Percentiles rank a stretch among this genome's conserved stretches.
Evolutionary conservation across 495 filamentous ascomycete species (phyloP).

Genomic region (Penicillium mononematosum): DNA sequence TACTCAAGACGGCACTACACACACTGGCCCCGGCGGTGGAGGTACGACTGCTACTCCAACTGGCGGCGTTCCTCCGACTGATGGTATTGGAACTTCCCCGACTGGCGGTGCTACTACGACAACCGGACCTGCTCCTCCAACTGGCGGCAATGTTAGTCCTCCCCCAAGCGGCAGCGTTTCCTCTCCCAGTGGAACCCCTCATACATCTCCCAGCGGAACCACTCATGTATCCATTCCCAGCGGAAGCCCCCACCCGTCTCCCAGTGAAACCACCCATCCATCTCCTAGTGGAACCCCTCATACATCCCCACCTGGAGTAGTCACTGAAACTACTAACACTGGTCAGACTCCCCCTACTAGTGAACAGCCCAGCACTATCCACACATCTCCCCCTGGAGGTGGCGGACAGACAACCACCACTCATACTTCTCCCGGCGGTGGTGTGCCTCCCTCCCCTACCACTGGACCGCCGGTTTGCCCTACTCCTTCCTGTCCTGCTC

Average conservation of each 20-base stretch:
- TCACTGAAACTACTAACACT: neutral
- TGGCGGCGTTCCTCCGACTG: no score
- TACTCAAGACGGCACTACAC: neutral
- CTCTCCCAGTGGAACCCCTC: neutral
- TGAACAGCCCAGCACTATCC: no score
- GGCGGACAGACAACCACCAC: neutral
- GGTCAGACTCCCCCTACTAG: neutral
- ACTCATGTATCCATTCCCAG: neutral
- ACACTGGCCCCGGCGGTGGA: neutral
- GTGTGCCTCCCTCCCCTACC: neutral
- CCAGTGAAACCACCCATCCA: neutral
- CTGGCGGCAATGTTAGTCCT: neutral
- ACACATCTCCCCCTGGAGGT: no score
- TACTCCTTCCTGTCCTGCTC: neutral
- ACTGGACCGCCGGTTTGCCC: neutral
- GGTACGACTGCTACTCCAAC: no score
- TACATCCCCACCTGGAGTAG: neutral
- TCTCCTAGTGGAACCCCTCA: neutral
- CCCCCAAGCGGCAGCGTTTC: neutral
- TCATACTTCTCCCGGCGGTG: slow-evolving; percentile 1
- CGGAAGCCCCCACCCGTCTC: neutral
- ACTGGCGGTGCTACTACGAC: no score
- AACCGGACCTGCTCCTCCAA: neutral
- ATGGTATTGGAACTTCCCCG: no score
- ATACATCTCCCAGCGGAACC: neutral